A percentile compares a stretch with the other conserved stretches of the same genome.
These are phyloP conservation scores for Aspergillus neotritici DNA, from an alignment of 2,329 filamentous ascomycete species.

Conservation along the genomic window DNA sequence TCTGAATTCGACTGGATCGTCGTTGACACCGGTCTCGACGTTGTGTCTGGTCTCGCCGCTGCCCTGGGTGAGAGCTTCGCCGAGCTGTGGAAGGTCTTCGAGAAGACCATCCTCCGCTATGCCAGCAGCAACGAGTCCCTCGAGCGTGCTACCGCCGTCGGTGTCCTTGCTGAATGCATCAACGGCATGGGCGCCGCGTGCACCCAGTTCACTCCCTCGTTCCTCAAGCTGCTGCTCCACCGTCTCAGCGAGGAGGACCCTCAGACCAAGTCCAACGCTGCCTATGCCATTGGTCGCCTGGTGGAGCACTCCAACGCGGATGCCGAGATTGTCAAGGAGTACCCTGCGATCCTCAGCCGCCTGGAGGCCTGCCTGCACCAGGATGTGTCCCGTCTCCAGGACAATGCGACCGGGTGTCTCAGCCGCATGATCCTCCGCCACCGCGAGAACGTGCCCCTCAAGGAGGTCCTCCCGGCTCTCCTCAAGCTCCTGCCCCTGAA, in stretches of 20 bases:
- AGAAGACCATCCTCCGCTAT: slow-evolving; percentile 85
- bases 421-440: slow-evolving; percentile 88
- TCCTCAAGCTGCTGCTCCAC: slow-evolving; percentile 77
- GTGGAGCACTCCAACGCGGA: slow-evolving; percentile 72
- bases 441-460: slow-evolving; percentile 72
- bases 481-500: slow-evolving; percentile 76
- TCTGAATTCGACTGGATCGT: slow-evolving; percentile 98
- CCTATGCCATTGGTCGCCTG: slow-evolving; percentile 82
- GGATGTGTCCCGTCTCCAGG: slow-evolving; percentile 72
- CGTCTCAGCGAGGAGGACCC: slow-evolving; percentile 83
- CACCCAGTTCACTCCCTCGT: slow-evolving; percentile 69
- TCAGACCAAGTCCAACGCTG: slow-evolving; percentile 91
- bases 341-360: slow-evolving; percentile 72
- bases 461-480: slow-evolving; percentile 74
- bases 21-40: slow-evolving; percentile 88
- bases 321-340: slow-evolving; percentile 67
- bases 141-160: slow-evolving; percentile 84
- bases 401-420: slow-evolving; percentile 89
- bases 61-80: slow-evolving; percentile 75
- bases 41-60: slow-evolving; percentile 74
- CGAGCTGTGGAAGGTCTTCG: slow-evolving; percentile 92
- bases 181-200: slow-evolving; percentile 77
- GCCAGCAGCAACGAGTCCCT: slow-evolving; percentile 77
- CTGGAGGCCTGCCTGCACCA: slow-evolving; percentile 78
- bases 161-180: slow-evolving; percentile 85